A percentile compares a stretch with the other conserved stretches of the same genome.
These are phyloP conservation scores for Cotoneaster glaucophyllus DNA, from an alignment of 306 rosid genomes.

Conservation along the genomic window DNA sequence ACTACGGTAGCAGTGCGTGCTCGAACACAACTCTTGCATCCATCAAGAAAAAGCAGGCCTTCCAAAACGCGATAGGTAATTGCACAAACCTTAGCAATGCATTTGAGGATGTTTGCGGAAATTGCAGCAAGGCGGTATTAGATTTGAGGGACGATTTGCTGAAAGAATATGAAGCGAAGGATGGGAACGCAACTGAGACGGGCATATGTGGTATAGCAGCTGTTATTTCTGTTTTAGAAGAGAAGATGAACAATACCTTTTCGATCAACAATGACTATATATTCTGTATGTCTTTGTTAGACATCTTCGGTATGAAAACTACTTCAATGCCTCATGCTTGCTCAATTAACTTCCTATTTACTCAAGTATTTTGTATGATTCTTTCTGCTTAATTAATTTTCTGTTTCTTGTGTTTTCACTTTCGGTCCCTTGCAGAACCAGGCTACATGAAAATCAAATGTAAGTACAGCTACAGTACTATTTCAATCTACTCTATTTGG, in stretches of 20 bases:
- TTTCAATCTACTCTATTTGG: not conserved
- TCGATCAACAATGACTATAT: constrained; percentile 24
- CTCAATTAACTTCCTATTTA: not conserved
- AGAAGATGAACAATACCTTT: constrained; percentile 11
- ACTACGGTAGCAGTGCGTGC: constrained; percentile 17
- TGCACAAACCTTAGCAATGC: constrained; percentile 35
- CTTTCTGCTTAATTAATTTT: not conserved
- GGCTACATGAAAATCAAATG: constrained; percentile 29
- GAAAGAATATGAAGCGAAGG: not conserved
- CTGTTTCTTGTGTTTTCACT: not conserved
- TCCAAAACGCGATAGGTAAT: constrained; percentile 16
- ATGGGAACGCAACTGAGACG: constrained; percentile 9
- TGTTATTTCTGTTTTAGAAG: constrained; percentile 42
- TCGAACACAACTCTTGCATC: constrained; percentile 13
- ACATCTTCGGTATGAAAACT: constrained; percentile 24
- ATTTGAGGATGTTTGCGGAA: constrained; percentile 19
- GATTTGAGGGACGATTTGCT: constrained; percentile 20
- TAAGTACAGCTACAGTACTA: constrained; percentile 11
- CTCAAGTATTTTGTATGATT: not conserved
- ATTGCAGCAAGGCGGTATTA: constrained; percentile 26
- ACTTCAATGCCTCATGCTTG: not conserved
- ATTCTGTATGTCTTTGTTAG: constrained; percentile 36
- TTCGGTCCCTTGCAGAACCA: constrained; percentile 15
- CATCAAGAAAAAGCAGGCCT: not conserved
- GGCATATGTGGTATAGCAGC: constrained; percentile 48